A percentile compares a stretch with the other conserved stretches of the same genome.
phyloP scores from a whole-genome alignment of 768 basidiomycete genomes.

The Naganishia friedmannii region DNA sequence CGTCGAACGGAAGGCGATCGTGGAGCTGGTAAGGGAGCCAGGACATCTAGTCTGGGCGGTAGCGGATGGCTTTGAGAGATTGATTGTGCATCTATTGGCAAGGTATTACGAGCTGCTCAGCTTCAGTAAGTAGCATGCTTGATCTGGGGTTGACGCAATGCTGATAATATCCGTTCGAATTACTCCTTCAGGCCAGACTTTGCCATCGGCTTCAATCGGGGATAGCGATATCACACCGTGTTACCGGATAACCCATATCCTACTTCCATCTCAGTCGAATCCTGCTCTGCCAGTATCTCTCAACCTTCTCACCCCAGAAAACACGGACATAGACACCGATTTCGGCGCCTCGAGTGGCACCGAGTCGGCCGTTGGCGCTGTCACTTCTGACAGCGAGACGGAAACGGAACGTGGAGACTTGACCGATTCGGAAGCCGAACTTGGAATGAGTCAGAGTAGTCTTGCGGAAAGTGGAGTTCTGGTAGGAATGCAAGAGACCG shows the following conservation, averaged over 20 bases:
- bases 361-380: background rate
- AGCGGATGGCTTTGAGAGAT: constrained; percentile 45
- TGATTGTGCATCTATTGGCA: constrained; percentile 46
- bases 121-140: constrained; percentile 42
- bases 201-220: constrained; percentile 26
- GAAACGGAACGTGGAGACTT: constrained; percentile 26
- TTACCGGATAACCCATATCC: constrained; percentile 48
- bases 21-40: constrained; percentile 45
- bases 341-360: constrained; percentile 28
- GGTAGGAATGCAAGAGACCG: background rate
- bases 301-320: constrained; percentile 45
- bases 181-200: constrained; percentile 46
- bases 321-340: constrained; percentile 35
- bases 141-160: background rate
- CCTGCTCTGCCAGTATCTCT: constrained; percentile 22
- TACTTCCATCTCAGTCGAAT: constrained; percentile 38
- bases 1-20: constrained; percentile 35
- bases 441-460: background rate
- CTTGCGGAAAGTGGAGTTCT: constrained; percentile 7
- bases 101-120: constrained; percentile 49
- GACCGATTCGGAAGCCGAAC: constrained; percentile 5
- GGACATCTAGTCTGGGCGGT: constrained; percentile 48
- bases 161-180: background rate
- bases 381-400: constrained; percentile 5
- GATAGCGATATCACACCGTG: constrained; percentile 25